Evolutionary conservation across 305 asterid species (phyloP).

Genomic region (Coffea humblotiana): DNA sequence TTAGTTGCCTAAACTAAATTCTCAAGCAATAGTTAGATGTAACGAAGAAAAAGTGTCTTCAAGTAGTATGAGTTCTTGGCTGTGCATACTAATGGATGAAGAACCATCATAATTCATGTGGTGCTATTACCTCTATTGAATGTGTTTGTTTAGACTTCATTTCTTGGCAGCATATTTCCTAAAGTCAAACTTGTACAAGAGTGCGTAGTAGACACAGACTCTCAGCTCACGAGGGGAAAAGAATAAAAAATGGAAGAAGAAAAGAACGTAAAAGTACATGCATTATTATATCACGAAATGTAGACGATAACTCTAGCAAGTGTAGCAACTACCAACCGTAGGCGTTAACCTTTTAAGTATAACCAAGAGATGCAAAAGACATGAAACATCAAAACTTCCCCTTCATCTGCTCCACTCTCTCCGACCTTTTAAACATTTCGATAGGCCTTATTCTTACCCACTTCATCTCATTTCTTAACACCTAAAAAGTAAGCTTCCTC

Average conservation of each 20-base stretch:
- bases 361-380: constrained; percentile 17
- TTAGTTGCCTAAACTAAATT: neutral
- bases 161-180: constrained; percentile 18
- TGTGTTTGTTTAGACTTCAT: constrained; percentile 7
- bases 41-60: neutral
- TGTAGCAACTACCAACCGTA: constrained; percentile 47
- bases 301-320: constrained; percentile 21
- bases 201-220: neutral
- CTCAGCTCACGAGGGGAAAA: neutral
- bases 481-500: constrained; percentile 5
- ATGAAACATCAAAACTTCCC: constrained; percentile 39
- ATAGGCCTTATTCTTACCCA: constrained; percentile 2
- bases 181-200: constrained; percentile 43
- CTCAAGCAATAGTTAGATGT: neutral
- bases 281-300: constrained; percentile 42
- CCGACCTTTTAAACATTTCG: constrained; percentile 28
- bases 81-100: constrained; percentile 3
- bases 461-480: constrained; percentile 20
- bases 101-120: neutral
- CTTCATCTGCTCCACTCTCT: constrained; percentile 83
- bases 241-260: neutral
- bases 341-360: constrained; percentile 19
- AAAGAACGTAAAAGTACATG: neutral
- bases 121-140: neutral
- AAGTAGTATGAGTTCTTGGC: neutral